These are phyloP conservation scores for Pseudophaeomoniella oleicola DNA, from an alignment of 2,329 filamentous ascomycete species.

Conservation along the genomic window DNA sequence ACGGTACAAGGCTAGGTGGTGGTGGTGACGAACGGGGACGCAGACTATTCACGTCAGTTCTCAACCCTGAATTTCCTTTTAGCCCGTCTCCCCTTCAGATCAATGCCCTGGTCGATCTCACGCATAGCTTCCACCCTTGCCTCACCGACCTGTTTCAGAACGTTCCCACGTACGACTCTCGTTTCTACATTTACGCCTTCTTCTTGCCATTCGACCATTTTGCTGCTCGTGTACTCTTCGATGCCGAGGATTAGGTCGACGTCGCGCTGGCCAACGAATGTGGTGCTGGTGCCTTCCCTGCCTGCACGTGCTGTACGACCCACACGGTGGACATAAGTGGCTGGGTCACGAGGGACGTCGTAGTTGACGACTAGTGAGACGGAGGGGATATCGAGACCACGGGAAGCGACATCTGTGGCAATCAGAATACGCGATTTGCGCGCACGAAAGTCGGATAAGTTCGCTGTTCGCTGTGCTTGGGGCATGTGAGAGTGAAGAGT, in stretches of 20 bases:
- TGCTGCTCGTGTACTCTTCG: slow-evolving; percentile 64
- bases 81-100: slow-evolving; percentile 71
- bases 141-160: slow-evolving; percentile 77
- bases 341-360: slow-evolving; percentile 87
- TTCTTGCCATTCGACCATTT: slow-evolving; percentile 75
- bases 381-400: slow-evolving; percentile 89
- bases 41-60: too few species aligned
- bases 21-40: too few species aligned
- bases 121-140: slow-evolving; percentile 86
- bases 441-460: slow-evolving; percentile 82
- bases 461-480: slow-evolving; percentile 72
- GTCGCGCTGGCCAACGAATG: slow-evolving; percentile 83
- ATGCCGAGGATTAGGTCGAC: slow-evolving; percentile 84
- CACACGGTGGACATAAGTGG: slow-evolving; percentile 94
- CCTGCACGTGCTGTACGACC: slow-evolving; percentile 57
- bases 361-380: slow-evolving; percentile 88
- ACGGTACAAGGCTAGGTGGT: too few species aligned
- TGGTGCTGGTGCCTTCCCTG: slow-evolving; percentile 54
- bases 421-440: slow-evolving; percentile 78
- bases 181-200: slow-evolving; percentile 91
- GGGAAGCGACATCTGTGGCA: slow-evolving; percentile 85
- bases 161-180: slow-evolving; percentile 64
- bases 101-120: slow-evolving; percentile 81
- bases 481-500: slow-evolving; percentile 77
- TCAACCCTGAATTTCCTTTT: slow-evolving; percentile 20